Percentiles rank a stretch among this genome's conserved stretches.
phyloP scores from a whole-genome alignment of 768 basidiomycete species.

The Russula ochroleuca region DNA sequence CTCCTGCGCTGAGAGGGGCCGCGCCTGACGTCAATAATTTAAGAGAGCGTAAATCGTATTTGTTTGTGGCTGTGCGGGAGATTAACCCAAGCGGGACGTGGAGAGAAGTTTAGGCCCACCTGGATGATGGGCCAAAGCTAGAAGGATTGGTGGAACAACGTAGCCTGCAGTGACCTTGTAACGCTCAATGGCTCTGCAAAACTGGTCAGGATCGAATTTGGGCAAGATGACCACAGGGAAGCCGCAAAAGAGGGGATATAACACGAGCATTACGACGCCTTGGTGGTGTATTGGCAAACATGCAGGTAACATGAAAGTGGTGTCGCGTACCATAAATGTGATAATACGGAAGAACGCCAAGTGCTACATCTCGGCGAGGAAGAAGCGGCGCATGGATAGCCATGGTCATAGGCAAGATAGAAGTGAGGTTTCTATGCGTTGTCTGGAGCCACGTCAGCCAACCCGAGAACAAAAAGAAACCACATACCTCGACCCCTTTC shows the following conservation, averaged over 20 bases:
- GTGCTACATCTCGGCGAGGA: constrained; percentile 45
- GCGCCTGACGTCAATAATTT: constrained; percentile 64
- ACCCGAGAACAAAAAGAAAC: not conserved
- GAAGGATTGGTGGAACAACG: constrained; percentile 81
- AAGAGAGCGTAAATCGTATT: constrained; percentile 64
- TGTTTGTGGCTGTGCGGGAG: constrained; percentile 46
- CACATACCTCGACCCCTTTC: constrained; percentile 54
- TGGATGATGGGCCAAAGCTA: constrained; percentile 65
- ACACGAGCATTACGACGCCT: constrained; percentile 61
- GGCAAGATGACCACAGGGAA: constrained; percentile 53
- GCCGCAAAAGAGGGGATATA: constrained; percentile 51
- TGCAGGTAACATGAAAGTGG: constrained; percentile 42
- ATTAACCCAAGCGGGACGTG: not conserved
- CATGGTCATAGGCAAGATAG: constrained; percentile 50
- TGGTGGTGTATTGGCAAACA: constrained; percentile 31
- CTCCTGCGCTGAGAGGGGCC: constrained; percentile 67
- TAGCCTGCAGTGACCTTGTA: constrained; percentile 57
- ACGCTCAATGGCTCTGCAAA: constrained; percentile 60
- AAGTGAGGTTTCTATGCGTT: constrained; percentile 63
- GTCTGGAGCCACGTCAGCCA: constrained; percentile 38
- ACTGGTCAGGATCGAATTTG: constrained; percentile 66
- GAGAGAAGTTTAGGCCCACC: constrained; percentile 39
- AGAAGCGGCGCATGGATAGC: constrained; percentile 42
- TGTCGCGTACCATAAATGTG: constrained; percentile 45
- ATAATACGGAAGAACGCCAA: constrained; percentile 62